A percentile compares a stretch with the other conserved stretches of the same genome.
phyloP scores from a whole-genome alignment of 1,284 basidiomycete species.

The Termitomyces sp. region DNA sequence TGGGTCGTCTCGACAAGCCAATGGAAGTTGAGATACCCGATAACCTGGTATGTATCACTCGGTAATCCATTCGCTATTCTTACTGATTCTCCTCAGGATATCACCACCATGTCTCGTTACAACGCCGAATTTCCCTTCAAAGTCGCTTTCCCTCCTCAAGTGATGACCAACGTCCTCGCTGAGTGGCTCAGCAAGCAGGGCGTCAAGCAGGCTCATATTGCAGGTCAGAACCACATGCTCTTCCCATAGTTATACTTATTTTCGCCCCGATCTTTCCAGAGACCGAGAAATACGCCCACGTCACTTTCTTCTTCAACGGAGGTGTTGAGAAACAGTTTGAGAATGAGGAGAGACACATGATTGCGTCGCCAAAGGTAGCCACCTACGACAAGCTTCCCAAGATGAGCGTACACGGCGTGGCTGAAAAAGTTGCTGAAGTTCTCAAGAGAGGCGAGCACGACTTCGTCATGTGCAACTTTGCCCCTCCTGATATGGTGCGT shows the following conservation, averaged over 20 bases:
- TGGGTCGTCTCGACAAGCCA: constrained; percentile 78
- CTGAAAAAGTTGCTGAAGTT: constrained; percentile 85
- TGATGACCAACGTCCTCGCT: constrained; percentile 88
- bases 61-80: background rate
- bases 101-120: constrained; percentile 92
- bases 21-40: constrained; percentile 81
- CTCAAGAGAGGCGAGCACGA: constrained; percentile 66
- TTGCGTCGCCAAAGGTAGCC: constrained; percentile 84
- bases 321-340: constrained; percentile 88
- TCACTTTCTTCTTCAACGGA: constrained; percentile 96
- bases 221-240: constrained; percentile 44
- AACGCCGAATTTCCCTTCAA: constrained; percentile 84
- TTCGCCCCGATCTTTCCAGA: constrained; percentile 36
- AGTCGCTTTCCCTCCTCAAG: constrained; percentile 84
- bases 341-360: constrained; percentile 80
- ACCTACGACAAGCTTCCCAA: constrained; percentile 85
- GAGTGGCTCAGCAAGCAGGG: constrained; percentile 81
- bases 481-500: constrained; percentile 86
- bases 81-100: constrained; percentile 43
- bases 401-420: constrained; percentile 84
- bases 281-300: constrained; percentile 93
- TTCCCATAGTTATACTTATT: background rate
- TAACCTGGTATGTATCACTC: constrained; percentile 50
- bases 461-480: constrained; percentile 95
- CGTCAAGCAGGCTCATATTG: constrained; percentile 81